phyloP scores from a whole-genome alignment of 257 asterid genomes.

The Ehretia macrophylla region DNA sequence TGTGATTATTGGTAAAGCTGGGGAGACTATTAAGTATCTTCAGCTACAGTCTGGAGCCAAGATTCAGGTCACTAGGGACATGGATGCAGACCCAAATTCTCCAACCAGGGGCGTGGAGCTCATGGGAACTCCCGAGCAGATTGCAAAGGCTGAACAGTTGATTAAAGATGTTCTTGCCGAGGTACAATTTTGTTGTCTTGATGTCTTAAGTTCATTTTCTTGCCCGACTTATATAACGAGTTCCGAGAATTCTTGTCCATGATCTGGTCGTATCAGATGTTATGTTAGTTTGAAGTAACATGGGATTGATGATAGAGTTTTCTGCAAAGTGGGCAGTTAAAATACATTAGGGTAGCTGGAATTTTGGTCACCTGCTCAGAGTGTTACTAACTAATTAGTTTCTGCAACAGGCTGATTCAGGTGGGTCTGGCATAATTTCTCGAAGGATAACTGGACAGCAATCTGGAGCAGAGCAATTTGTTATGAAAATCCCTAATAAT shows the following conservation, averaged over 20 bases:
- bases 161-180: slow-evolving; percentile 52
- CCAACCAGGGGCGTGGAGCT: slow-evolving; percentile 66
- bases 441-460: slow-evolving; percentile 55
- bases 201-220: not conserved
- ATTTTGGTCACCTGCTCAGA: not conserved
- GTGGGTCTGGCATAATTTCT: slow-evolving; percentile 67
- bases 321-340: too few species aligned
- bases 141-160: slow-evolving; percentile 70
- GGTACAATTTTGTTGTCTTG: slow-evolving; percentile 1
- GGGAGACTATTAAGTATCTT: slow-evolving; percentile 84
- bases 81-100: slow-evolving; percentile 79
- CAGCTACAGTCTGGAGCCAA: slow-evolving; percentile 87
- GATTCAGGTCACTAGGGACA: slow-evolving; percentile 88
- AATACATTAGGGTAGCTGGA: not conserved
- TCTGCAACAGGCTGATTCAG: slow-evolving; percentile 68
- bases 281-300: too few species aligned
- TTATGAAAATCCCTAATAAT: slow-evolving; percentile 69
- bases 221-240: not conserved
- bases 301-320: too few species aligned
- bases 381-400: slow-evolving; percentile 1
- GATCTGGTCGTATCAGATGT: too few species aligned
- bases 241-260: too few species aligned
- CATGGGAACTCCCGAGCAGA: slow-evolving; percentile 69
- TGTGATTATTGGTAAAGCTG: slow-evolving; percentile 85
- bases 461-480: slow-evolving; percentile 65